These are phyloP conservation scores for Oenanthe javanica DNA, from an alignment of 140 eudicot genomes.

Conservation along the genomic window DNA sequence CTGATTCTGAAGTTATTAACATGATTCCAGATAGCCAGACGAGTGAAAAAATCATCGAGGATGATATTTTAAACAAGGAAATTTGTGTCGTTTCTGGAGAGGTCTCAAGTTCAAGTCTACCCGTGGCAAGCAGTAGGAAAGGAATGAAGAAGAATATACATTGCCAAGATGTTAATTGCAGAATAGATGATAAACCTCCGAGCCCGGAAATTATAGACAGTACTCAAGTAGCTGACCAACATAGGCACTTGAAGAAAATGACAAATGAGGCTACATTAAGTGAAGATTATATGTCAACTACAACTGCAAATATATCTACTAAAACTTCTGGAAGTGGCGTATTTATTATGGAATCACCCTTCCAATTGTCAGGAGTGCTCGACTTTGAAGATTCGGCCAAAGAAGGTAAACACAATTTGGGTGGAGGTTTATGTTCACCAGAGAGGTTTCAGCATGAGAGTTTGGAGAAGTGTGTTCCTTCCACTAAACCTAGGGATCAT, in stretches of 20 bases:
- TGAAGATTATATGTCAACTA: slow-evolving; percentile 25
- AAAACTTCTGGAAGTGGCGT: slow-evolving; percentile 31
- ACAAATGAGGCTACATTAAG: slow-evolving; percentile 20
- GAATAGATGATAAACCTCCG: not conserved
- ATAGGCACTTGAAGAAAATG: slow-evolving; percentile 26
- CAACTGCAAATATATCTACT: slow-evolving; percentile 18
- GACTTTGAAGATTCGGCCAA: slow-evolving; percentile 25
- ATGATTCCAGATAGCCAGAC: slow-evolving; percentile 39
- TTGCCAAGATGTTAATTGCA: slow-evolving; percentile 22
- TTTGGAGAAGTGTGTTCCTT: slow-evolving; percentile 19
- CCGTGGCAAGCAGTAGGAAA: slow-evolving; percentile 20
- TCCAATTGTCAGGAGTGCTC: slow-evolving; percentile 22
- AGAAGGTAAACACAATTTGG: slow-evolving; percentile 23
- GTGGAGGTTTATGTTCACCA: slow-evolving; percentile 22
- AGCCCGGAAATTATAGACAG: slow-evolving; percentile 27
- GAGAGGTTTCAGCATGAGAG: slow-evolving; percentile 13
- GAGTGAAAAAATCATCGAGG: slow-evolving; percentile 31
- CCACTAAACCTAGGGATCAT: slow-evolving; percentile 21
- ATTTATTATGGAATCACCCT: slow-evolving; percentile 19
- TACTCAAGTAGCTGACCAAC: slow-evolving; percentile 14
- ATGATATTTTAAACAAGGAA: slow-evolving; percentile 26
- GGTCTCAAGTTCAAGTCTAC: slow-evolving; percentile 17
- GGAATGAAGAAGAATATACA: slow-evolving; percentile 19
- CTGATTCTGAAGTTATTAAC: slow-evolving; percentile 92
- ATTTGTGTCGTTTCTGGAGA: slow-evolving; percentile 22